Evolutionary conservation across 208 protist species (phyloP).

Genomic region (Acanthamoeba castellanii): DNA sequence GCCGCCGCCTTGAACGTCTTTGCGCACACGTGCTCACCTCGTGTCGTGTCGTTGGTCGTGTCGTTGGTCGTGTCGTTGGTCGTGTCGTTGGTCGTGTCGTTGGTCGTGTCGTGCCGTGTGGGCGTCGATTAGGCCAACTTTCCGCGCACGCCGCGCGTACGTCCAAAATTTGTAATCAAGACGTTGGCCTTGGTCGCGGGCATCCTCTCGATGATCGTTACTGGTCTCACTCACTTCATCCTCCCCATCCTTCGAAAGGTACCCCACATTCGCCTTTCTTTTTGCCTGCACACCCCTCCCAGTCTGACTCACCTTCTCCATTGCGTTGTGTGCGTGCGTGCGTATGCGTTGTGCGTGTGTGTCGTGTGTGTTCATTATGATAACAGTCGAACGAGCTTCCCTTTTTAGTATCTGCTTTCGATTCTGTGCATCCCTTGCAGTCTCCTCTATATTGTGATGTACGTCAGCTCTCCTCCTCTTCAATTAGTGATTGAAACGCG

Average conservation of each 20-base stretch:
- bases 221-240: constrained; percentile 18
- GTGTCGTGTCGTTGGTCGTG: too few species aligned
- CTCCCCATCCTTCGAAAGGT: constrained; percentile 56
- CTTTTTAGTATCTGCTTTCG: constrained; percentile 10
- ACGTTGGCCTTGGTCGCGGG: not conserved
- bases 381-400: constrained; percentile 32
- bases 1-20: too few species aligned
- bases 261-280: not conserved
- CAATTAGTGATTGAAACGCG: not conserved
- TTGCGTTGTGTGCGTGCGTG: not conserved
- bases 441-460: constrained; percentile 23
- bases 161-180: not conserved
- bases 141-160: constrained; percentile 16
- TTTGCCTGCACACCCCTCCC: not conserved
- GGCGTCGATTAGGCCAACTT: not conserved
- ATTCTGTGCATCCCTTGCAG: constrained; percentile 21
- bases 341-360: not conserved
- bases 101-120: too few species aligned
- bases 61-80: too few species aligned
- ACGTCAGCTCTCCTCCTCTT: not conserved
- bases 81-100: too few species aligned
- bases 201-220: not conserved
- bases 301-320: not conserved
- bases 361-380: not conserved
- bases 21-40: too few species aligned